A percentile compares a stretch with the other conserved stretches of the same genome.
phyloP scores from a whole-genome alignment of 1,284 basidiomycete genomes.

The Coniferiporia sulphurascens region DNA sequence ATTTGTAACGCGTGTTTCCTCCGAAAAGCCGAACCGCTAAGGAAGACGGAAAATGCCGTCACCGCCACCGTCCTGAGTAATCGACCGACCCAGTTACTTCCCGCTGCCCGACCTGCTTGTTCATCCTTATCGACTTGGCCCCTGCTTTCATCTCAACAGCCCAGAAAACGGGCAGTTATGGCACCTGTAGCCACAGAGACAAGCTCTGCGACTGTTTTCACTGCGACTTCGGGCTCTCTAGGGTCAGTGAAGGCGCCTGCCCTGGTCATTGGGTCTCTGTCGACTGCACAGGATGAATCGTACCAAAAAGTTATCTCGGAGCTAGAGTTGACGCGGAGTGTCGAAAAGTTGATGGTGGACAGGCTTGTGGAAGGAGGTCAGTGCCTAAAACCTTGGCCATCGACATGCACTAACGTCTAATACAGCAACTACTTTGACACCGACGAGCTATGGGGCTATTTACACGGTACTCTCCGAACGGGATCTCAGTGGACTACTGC shows the following conservation, averaged over 20 bases:
- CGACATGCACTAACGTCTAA: conserved; percentile 9
- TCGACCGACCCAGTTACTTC: not conserved
- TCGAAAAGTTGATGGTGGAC: conserved; percentile 74
- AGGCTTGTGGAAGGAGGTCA: conserved; percentile 70
- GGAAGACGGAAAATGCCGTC: not conserved
- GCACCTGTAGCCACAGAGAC: conserved; percentile 13
- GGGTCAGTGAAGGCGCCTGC: conserved; percentile 37
- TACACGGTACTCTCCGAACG: conserved; percentile 54
- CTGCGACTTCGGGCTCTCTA: not conserved
- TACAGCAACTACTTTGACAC: conserved; percentile 52
- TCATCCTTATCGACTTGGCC: not conserved
- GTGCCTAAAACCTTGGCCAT: conserved; percentile 22
- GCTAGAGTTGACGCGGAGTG: conserved; percentile 45
- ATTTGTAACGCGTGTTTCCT: not conserved
- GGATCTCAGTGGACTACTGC: conserved; percentile 56
- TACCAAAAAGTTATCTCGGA: conserved; percentile 65
- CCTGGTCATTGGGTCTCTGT: conserved; percentile 68
- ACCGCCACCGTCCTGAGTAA: conserved; percentile 7
- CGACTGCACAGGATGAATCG: conserved; percentile 67
- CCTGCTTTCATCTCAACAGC: not conserved
- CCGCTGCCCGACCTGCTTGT: not conserved
- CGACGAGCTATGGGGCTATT: conserved; percentile 57
- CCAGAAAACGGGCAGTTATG: not conserved
- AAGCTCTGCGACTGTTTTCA: not conserved
- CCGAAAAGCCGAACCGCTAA: conserved; percentile 15